Base-by-base conservation (phyloP, 1,139 yeast genomes). In the Waltiozyma sp. region DNA sequence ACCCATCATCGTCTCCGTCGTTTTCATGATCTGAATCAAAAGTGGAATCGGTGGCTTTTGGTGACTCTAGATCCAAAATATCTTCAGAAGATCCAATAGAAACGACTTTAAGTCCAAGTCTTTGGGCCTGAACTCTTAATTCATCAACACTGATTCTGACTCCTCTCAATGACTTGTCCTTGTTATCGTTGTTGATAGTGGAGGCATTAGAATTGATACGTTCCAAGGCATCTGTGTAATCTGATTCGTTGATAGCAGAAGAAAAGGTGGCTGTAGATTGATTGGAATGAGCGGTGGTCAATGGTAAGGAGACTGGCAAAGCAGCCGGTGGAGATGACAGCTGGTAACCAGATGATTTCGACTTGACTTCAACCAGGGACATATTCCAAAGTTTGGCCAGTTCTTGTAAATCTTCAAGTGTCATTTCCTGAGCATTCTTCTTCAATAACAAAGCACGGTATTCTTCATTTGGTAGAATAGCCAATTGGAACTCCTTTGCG, bases 401-500 rank as follows among this genome's bases (percentile, higher is more conserved):
- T 7, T 42, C 41, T 38, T 55, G 49, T 15, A 64, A 40, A 28
- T 62, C 66, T 11, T 60, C 66, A 38, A 53, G 49, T 2, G 59
- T 48, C 19, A 59, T 23, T 4, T 47, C 45, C 16, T 54, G 55
- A 21, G 47, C 45, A 10, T 45, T 47, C 38, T 56, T 58, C 28
- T 49, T 56, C 37, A 50, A 56, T 43, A 61, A 43, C 18, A 61
- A 46, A 6, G 45, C 39, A 31, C 51, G 57, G 43, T 63, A 61
- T 37, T 61, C 65, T 1, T 57, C 61, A n/a, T 51, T 48, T 8
- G 66, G 62, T 36, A 63, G 43, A 5, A 63, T 62, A 1, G 62
- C 48, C 38, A 62, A 43, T 9, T 56, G 53, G 46, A 59, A 60
- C 4, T 46, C 52, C 45, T 58, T 60, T 10, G 66, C 65, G 33